phyloP scores from a whole-genome alignment of 352 stramenopile species.

The Phytophthora melonis region DNA sequence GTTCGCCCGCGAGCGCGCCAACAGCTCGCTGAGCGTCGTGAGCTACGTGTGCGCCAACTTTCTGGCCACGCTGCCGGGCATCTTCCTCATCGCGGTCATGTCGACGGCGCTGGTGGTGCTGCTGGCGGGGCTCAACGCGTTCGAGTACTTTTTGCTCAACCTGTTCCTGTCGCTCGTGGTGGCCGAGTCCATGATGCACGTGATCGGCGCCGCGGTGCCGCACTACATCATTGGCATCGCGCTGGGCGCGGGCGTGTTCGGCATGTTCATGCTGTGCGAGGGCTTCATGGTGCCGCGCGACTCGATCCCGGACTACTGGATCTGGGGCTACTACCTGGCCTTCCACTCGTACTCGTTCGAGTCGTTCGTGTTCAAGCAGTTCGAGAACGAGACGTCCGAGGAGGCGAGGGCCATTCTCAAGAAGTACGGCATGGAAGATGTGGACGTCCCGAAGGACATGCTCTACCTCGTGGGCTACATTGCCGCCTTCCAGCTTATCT shows the following conservation, averaged over 20 bases:
- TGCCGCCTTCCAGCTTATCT: too few relatives aligned
- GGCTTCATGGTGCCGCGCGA: slow-evolving; percentile 56
- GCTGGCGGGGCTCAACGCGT: slow-evolving; percentile 60
- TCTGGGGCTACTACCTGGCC: slow-evolving; percentile 86
- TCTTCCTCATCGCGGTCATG: too few relatives aligned
- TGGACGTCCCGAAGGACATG: too few relatives aligned
- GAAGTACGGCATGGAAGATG: slow-evolving; percentile 42
- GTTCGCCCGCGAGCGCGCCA: slow-evolving; percentile 9
- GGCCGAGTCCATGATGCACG: slow-evolving; percentile 82
- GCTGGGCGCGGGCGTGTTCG: slow-evolving; percentile 46
- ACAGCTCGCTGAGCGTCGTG: too few relatives aligned
- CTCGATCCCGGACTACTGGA: slow-evolving; percentile 73
- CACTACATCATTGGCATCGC: slow-evolving; percentile 75
- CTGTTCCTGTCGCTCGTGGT: slow-evolving; percentile 81
- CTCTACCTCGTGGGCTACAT: too few relatives aligned
- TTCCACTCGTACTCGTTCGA: slow-evolving; percentile 89
- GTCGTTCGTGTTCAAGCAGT: slow-evolving; percentile 84
- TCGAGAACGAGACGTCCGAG: slow-evolving; percentile 39
- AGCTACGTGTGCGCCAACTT: too few relatives aligned
- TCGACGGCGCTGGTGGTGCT: slow-evolving; percentile 51
- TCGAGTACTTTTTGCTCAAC: slow-evolving; percentile 67
- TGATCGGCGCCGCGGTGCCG: slow-evolving; percentile 73
- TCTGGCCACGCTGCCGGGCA: too few relatives aligned
- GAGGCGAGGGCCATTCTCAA: slow-evolving; percentile 30
- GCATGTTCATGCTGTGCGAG: slow-evolving; percentile 16